Evolutionary conservation across 2,329 filamentous ascomycete genomes (phyloP).

Genomic region (Ophiosphaerella korrae): DNA sequence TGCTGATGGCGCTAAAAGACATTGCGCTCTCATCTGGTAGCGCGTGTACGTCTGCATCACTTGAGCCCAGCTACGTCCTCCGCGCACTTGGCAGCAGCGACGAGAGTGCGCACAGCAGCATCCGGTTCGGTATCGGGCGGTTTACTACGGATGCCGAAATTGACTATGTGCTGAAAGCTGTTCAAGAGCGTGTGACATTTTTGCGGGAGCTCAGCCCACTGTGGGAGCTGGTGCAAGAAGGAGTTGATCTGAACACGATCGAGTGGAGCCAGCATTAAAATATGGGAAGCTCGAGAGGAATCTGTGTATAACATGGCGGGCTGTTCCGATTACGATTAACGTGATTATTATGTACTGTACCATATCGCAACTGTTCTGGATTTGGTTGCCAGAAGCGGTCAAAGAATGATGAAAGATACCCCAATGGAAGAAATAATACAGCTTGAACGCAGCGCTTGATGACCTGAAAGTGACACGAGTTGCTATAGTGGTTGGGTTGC

Average conservation of each 20-base stretch:
- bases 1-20: conserved; percentile 97
- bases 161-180: conserved; percentile 95
- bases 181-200: conserved; percentile 88
- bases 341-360: conserved; percentile 30
- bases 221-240: conserved; percentile 98
- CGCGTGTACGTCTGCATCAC: conserved; percentile 93
- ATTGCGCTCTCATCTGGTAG: conserved; percentile 96
- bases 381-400: conserved; percentile 10
- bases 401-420: conserved; percentile 7
- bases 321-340: conserved; percentile 16
- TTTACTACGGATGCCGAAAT: conserved; percentile 96
- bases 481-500: conserved; percentile 8
- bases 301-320: not conserved
- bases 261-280: conserved; percentile 95
- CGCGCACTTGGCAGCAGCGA: conserved; percentile 94
- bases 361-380: conserved; percentile 21
- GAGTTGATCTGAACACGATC: conserved; percentile 92
- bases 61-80: conserved; percentile 95
- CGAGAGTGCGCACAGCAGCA: conserved; percentile 96
- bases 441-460: no score
- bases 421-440: not conserved
- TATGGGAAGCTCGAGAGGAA: conserved; percentile 12
- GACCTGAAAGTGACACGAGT: not conserved
- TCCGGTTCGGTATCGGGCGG: conserved; percentile 94
- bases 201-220: conserved; percentile 91